Base-by-base conservation (phyloP, 176 grass and related monocot species). In the sorghum (Sorghum bicolor) region DNA sequence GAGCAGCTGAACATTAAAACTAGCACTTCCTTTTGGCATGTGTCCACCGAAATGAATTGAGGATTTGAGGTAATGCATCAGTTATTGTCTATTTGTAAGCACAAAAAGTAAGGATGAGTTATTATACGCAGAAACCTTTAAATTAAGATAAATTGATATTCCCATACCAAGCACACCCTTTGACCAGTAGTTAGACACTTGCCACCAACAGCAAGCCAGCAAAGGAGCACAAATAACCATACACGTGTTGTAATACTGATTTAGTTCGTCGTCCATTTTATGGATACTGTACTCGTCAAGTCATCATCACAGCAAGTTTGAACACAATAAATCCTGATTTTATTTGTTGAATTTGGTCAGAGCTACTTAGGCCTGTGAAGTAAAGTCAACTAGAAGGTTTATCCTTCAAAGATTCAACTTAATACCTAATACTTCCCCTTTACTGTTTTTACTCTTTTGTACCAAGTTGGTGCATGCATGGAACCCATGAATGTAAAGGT, bases 401-500 rank as follows among this genome's bases (percentile, higher is more conserved):
- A 47, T 45, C 24, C 39, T 38, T 26, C 13, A 45, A 70, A 6
- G 62, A 33, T 2, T 64, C 37, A 11, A 76, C 22, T 63, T 81
- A 3, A 47, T 29, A 65, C 28, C 29, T 32, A 65, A 65, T 17
- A 71, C 20, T 84, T 53, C 67, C 41, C 10, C 55, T 75, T 19
- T 75, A 20, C 6, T 50, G 5, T 14, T 65, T 34, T 66, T 32
- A 7, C 69, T 41, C 19, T 67, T 72, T 16, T 61, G 17, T 37
- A 16, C 20, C 67, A 81, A 87, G 77, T 82, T 64, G 53, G 33
- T 34, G 38, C 83, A 67, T 65, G n/a, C 52, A 76, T 57, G 61
- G 13, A 48, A 89, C 29, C 3, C 10, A 86, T 62, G 66, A 76
- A 74, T 78, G 83, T 73, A 84, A 82, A 82, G 67, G 43, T 20